A percentile compares a stretch with the other conserved stretches of the same genome.
phyloP scores from a whole-genome alignment of 2,329 filamentous ascomycete species.

The Neofusicoccum sp. region DNA sequence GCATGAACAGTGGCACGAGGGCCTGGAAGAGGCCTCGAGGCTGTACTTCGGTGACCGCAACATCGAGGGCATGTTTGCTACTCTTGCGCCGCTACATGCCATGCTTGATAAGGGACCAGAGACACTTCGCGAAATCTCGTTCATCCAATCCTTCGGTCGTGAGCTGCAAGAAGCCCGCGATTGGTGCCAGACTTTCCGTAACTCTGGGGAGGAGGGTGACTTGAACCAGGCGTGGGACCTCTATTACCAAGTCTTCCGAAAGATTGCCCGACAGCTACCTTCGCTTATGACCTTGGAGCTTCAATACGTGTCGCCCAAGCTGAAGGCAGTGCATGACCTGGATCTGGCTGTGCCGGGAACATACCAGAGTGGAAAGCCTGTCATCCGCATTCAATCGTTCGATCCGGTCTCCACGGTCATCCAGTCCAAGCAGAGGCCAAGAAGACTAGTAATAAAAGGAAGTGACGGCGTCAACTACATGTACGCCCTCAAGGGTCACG shows the following conservation, averaged over 20 bases:
- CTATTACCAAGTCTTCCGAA: slow-evolving; percentile 97
- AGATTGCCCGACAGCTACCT: slow-evolving; percentile 88
- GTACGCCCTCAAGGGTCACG: slow-evolving; percentile 95
- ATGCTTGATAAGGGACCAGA: slow-evolving; percentile 88
- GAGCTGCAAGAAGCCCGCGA: slow-evolving; percentile 93
- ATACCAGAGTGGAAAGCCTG: slow-evolving; percentile 74
- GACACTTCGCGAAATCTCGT: slow-evolving; percentile 92
- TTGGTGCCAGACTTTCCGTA: slow-evolving; percentile 90
- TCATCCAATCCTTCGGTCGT: slow-evolving; percentile 93
- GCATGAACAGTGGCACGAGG: slow-evolving; percentile 99
- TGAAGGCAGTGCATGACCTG: slow-evolving; percentile 80
- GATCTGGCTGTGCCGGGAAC: slow-evolving; percentile 95
- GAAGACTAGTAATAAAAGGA: slow-evolving; percentile 83
- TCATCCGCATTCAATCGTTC: slow-evolving; percentile 85
- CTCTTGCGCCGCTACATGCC: slow-evolving; percentile 84
- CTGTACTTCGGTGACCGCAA: slow-evolving; percentile 98
- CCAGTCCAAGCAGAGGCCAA: slow-evolving; percentile 91
- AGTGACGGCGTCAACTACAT: slow-evolving; percentile 86
- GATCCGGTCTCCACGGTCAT: slow-evolving; percentile 89
- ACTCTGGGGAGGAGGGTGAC: slow-evolving; percentile 86
- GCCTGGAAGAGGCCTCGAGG: slow-evolving; percentile 90
- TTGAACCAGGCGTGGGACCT: slow-evolving; percentile 98
- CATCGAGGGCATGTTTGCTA: slow-evolving; percentile 94
- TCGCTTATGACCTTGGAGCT: slow-evolving; percentile 91
- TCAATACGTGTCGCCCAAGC: slow-evolving; percentile 92